phyloP scores from a whole-genome alignment of 192 early-diverging fungal species.

The Geranomyces variabilis region DNA sequence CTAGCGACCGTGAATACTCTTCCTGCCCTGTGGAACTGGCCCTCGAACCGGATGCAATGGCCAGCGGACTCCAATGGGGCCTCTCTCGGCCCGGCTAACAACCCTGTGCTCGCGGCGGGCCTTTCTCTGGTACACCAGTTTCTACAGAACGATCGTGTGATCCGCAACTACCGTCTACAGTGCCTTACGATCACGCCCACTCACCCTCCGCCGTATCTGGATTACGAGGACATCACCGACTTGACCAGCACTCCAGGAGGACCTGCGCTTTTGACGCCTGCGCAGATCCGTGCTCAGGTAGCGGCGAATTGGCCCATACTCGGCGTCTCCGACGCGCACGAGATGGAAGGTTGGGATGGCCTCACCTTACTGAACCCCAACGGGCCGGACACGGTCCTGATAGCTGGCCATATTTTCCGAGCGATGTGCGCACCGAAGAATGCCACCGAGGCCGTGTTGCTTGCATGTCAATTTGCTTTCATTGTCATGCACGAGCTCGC shows the following conservation, averaged over 20 bases:
- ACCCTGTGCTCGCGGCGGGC: neutral
- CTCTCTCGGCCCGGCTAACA: neutral
- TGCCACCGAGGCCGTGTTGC: neutral
- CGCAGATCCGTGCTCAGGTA: neutral
- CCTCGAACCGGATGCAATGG: neutral
- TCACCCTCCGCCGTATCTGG: neutral
- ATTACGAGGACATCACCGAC: neutral
- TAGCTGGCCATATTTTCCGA: neutral
- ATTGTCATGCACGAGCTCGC: neutral
- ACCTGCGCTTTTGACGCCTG: neutral
- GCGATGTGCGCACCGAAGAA: neutral
- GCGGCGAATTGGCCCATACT: neutral
- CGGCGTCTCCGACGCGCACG: neutral
- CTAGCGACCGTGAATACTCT: neutral
- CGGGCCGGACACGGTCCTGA: neutral
- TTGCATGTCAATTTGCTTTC: constrained; percentile 1
- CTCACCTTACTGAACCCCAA: neutral
- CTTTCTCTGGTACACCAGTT: neutral
- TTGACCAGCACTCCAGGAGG: neutral
- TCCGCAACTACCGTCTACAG: neutral
- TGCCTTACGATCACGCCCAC: neutral
- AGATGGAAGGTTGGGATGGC: neutral
- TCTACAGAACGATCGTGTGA: neutral
- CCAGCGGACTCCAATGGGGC: neutral
- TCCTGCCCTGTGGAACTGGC: neutral